Conservation (phyloP, 2,329 filamentous ascomycete genomes). For the Sporothrix inflata region DNA sequence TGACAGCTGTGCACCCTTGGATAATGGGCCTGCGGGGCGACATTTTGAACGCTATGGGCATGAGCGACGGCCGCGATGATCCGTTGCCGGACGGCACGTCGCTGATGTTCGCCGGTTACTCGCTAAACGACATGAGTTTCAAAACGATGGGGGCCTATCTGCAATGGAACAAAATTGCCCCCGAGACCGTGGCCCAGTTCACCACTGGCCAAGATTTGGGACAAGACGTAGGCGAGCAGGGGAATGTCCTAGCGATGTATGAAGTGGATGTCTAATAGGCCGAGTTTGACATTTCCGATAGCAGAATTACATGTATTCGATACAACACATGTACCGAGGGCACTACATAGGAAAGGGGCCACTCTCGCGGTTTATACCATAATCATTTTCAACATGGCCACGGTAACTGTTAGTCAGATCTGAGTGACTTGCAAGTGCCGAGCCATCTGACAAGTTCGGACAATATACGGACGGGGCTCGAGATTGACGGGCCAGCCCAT, state of each 20-base stretch:
- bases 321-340: too few relatives aligned
- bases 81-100: neutral
- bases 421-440: neutral
- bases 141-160: neutral
- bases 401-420: too few relatives aligned
- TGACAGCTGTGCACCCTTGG: conserved; percentile 32
- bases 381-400: too few relatives aligned
- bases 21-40: conserved; percentile 28
- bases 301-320: too few relatives aligned
- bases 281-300: too few relatives aligned
- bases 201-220: too few relatives aligned
- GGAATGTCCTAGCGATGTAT: too few relatives aligned
- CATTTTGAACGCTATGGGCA: neutral
- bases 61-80: neutral
- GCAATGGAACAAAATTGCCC: neutral
- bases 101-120: neutral
- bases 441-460: neutral
- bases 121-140: neutral
- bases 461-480: neutral
- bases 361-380: too few relatives aligned
- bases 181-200: neutral
- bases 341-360: too few relatives aligned
- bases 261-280: too few relatives aligned
- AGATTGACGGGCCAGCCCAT: neutral
- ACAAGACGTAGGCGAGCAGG: too few relatives aligned